Conservation (phyloP, 2,329 filamentous ascomycete species). For the Aspergillus awamori region DNA sequence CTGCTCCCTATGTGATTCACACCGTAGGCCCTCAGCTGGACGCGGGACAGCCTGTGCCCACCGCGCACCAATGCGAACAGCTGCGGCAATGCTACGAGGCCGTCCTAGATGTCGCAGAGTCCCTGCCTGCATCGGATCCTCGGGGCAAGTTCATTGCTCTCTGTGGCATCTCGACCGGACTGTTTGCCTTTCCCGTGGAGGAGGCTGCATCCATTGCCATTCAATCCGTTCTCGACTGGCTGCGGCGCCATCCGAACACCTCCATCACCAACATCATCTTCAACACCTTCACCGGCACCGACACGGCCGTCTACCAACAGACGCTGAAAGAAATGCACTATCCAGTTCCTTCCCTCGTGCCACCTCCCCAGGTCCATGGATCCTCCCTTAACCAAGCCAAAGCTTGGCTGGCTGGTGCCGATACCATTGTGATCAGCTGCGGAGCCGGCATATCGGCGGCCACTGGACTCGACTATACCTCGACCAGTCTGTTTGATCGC, state of each 20-base stretch:
- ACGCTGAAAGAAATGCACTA: not conserved
- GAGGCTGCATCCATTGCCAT: constrained; percentile 22
- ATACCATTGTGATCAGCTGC: constrained; percentile 24
- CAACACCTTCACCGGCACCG: constrained; percentile 23
- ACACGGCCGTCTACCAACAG: constrained; percentile 19
- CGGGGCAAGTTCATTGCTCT: constrained; percentile 26
- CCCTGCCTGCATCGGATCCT: constrained; percentile 11
- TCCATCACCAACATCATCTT: constrained; percentile 28
- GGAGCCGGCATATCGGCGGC: constrained; percentile 28
- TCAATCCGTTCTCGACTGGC: constrained; percentile 20
- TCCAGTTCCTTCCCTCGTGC: not conserved
- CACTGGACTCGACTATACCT: constrained; percentile 29
- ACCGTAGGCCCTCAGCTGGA: constrained; percentile 27
- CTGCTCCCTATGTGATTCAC: constrained; percentile 21
- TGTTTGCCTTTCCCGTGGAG: constrained; percentile 27
- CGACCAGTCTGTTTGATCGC: constrained; percentile 23
- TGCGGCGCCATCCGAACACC: constrained; percentile 12
- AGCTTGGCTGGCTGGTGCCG: constrained; percentile 23
- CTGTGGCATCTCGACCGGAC: constrained; percentile 29
- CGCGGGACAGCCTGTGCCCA: not conserved
- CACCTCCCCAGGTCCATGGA: not conserved
- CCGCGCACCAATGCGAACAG: constrained; percentile 13
- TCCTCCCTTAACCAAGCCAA: constrained; percentile 14
- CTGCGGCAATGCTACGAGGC: constrained; percentile 23
- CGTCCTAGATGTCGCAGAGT: constrained; percentile 19